Evolutionary conservation across 202 grass and related monocot species (phyloP).

Genomic region (Panicum hallii): DNA sequence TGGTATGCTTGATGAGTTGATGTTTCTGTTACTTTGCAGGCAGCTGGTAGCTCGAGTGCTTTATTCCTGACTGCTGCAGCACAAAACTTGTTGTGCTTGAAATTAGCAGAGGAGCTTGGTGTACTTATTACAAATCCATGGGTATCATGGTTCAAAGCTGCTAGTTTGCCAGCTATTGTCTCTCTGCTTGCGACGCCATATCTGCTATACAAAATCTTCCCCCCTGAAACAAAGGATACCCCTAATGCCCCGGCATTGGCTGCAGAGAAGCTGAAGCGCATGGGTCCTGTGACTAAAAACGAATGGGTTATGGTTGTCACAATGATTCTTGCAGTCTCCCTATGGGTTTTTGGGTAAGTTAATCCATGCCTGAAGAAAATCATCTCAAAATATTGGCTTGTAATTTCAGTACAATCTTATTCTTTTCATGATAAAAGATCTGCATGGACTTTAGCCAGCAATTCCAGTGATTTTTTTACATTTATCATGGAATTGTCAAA

Average conservation of each 20-base stretch:
- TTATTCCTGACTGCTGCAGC: constrained; percentile 94
- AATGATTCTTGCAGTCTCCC: constrained; percentile 81
- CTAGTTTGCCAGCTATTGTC: constrained; percentile 86
- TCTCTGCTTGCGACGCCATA: constrained; percentile 74
- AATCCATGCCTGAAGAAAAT: constrained; percentile 16
- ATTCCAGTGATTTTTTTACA: background rate
- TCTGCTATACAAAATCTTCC: constrained; percentile 87
- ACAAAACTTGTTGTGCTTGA: constrained; percentile 98
- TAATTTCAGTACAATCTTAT: background rate
- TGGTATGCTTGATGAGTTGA: constrained; percentile 14
- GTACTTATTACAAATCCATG: constrained; percentile 80
- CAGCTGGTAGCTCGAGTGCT: constrained; percentile 78
- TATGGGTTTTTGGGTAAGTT: constrained; percentile 91
- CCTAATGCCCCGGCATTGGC: constrained; percentile 89
- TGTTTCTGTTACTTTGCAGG: constrained; percentile 57
- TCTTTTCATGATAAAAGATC: background rate
- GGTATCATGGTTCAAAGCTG: constrained; percentile 87
- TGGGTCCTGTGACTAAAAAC: constrained; percentile 88
- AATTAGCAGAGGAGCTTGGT: constrained; percentile 92
- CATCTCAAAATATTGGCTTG: background rate
- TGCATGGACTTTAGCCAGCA: background rate
- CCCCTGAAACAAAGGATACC: constrained; percentile 89
- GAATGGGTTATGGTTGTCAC: constrained; percentile 93
- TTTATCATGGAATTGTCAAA: background rate
- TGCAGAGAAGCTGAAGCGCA: constrained; percentile 69